These are phyloP conservation scores for Gamsiella multidivaricata DNA, from an alignment of 192 early-diverging fungal species.

Conservation along the genomic window DNA sequence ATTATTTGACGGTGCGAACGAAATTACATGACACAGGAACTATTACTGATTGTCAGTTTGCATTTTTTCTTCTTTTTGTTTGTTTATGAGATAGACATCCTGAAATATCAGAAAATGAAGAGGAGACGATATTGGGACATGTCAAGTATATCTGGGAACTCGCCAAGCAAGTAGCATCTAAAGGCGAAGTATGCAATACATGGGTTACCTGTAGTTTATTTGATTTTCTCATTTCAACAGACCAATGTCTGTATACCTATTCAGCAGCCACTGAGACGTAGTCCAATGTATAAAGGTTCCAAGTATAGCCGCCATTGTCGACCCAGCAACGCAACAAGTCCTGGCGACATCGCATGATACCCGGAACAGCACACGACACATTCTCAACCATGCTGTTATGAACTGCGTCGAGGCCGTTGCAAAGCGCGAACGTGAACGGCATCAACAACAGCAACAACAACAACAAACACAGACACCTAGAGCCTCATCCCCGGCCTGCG, in stretches of 20 bases:
- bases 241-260: not conserved
- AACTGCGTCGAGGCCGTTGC: slow-evolving; percentile 79
- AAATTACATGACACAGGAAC: too few relatives aligned
- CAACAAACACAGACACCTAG: not conserved
- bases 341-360: slow-evolving; percentile 64
- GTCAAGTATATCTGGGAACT: slow-evolving; percentile 48
- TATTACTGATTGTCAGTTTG: too few relatives aligned
- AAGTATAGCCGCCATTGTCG: slow-evolving; percentile 64
- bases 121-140: slow-evolving; percentile 46
- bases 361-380: slow-evolving; percentile 62
- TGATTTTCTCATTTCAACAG: not conserved
- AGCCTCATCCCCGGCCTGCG: slow-evolving; percentile 21
- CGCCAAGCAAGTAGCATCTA: slow-evolving; percentile 24
- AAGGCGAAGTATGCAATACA: slow-evolving; percentile 48
- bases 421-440: slow-evolving; percentile 58
- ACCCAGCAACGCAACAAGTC: slow-evolving; percentile 60
- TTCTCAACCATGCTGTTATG: slow-evolving; percentile 84
- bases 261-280: too few relatives aligned
- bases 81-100: slow-evolving; percentile 41
- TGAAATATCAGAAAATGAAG: slow-evolving; percentile 55
- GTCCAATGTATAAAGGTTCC: too few relatives aligned
- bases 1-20: not conserved
- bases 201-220: not conserved
- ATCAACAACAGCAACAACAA: not conserved
- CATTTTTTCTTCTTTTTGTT: not conserved